Base-by-base conservation (phyloP, 2,329 filamentous ascomycete genomes). In the Byssothecium circinans region DNA sequence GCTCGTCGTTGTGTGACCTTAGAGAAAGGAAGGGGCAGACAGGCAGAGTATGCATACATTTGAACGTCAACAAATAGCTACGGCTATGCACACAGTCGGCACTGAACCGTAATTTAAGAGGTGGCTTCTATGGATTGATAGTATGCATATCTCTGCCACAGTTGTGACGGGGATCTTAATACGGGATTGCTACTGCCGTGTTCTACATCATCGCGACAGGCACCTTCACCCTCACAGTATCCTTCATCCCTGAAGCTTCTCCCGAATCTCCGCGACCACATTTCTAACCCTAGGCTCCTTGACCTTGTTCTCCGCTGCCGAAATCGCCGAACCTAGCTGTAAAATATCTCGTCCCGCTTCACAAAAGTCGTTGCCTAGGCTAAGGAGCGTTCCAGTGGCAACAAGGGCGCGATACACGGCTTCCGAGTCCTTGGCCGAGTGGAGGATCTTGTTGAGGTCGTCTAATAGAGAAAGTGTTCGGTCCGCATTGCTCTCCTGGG, bases 381-480 rank as follows among this genome's bases (percentile, higher is more conserved):
- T 78, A 19, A 90, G 69, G 49, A 95, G 67, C 1, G 91, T 99
- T 0, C 94, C 95, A 0, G 92, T 73, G 0, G 89, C 89, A 6
- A 95, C 88, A 5, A 97, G 78, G 0, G 84, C 83, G 18, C 94
- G 84, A 67, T 91, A 97, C 3, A 94, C 74, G 0, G 89, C 88
- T 67, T 97, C 94, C 0, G 85, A 82, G 60, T 97, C 91, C 2
- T 78, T 83, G 54, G 89, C 85, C 3, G 77, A 79, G 5, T 76
- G 73, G 1, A 95, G 71, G 1, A 92, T 79, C 46, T 78, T 77
- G 1, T 80, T 80, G 0, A 91, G 70, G 4, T 86, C 78, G 23
- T 83, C 78, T 2, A 89, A 65, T 4, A 90, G 73, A 8, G 77
- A 75, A 57, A 83, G 62, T 32, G 74, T 74, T 53, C 71, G 67